Conservation (phyloP, 2,329 filamentous ascomycete species). For the Pseudogymnoascus sp. region DNA sequence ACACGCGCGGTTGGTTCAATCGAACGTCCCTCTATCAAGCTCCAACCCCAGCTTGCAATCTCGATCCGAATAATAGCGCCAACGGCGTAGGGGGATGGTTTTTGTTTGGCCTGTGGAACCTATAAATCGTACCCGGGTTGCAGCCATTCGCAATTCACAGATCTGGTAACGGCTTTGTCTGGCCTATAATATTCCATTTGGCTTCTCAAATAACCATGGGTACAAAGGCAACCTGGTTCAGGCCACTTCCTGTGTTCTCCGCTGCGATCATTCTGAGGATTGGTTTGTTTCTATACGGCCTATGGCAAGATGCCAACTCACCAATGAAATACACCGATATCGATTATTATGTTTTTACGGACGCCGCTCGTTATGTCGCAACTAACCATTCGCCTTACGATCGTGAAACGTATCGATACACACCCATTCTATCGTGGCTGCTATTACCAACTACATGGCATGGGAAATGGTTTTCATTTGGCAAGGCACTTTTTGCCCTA, state of each 20-base stretch:
- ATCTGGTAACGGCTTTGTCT: background rate
- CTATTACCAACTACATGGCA: slow-evolving; percentile 67
- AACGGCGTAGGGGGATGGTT: background rate
- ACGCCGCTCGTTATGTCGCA: slow-evolving; percentile 71
- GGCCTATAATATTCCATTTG: background rate
- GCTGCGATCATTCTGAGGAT: slow-evolving; percentile 57
- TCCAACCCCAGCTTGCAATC: background rate
- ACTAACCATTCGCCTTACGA: slow-evolving; percentile 68
- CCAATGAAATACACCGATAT: slow-evolving; percentile 98
- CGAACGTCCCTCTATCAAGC: background rate
- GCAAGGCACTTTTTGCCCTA: slow-evolving; percentile 76
- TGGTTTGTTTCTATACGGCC: slow-evolving; percentile 72
- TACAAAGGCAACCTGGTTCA: background rate
- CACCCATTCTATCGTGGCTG: slow-evolving; percentile 85
- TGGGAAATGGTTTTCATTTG: slow-evolving; percentile 59
- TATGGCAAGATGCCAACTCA: slow-evolving; percentile 85
- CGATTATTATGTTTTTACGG: slow-evolving; percentile 97
- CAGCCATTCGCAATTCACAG: background rate
- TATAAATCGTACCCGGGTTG: background rate
- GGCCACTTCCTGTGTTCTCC: slow-evolving; percentile 43
- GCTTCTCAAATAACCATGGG: background rate
- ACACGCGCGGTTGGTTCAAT: background rate
- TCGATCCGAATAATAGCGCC: background rate
- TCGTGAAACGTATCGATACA: slow-evolving; percentile 94
- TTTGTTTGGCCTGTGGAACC: background rate